Evolutionary conservation across 345 rosid species (phyloP).

Genomic region (Lepidium africanum): DNA sequence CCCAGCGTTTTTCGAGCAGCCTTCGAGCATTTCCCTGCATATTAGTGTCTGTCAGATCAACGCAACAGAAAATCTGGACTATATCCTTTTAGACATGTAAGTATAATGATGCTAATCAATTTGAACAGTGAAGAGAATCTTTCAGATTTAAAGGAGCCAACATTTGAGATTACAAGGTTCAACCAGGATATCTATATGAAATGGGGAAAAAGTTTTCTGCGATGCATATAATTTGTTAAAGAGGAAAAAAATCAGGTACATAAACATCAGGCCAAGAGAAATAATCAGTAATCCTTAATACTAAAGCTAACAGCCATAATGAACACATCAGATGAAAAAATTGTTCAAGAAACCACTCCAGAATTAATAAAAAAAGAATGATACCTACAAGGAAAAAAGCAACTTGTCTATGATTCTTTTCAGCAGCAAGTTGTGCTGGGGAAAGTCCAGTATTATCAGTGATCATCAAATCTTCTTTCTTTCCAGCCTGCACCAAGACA

Average conservation of each 20-base stretch:
- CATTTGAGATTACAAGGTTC: background rate
- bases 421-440: constrained; percentile 96
- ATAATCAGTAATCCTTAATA: background rate
- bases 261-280: background rate
- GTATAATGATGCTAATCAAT: background rate
- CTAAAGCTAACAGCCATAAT: background rate
- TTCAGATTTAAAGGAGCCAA: background rate
- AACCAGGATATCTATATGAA: background rate
- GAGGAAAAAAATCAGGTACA: too few species aligned
- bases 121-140: background rate
- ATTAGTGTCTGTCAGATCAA: background rate
- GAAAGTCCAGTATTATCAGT: constrained; percentile 86
- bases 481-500: constrained; percentile 91
- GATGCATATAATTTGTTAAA: background rate
- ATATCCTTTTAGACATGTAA: background rate
- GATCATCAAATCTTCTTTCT: constrained; percentile 77
- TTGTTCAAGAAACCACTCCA: background rate
- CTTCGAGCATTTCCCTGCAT: constrained; percentile 86
- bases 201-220: background rate
- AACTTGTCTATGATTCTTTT: constrained; percentile 93
- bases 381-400: constrained; percentile 92
- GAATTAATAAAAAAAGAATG: constrained; percentile 19
- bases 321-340: background rate
- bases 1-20: constrained; percentile 70
- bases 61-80: background rate